Evolutionary conservation across 176 grass and related monocot genomes (phyloP), one percentile per base, ranked within the genome.

Genomic region (Canna indica): DNA sequence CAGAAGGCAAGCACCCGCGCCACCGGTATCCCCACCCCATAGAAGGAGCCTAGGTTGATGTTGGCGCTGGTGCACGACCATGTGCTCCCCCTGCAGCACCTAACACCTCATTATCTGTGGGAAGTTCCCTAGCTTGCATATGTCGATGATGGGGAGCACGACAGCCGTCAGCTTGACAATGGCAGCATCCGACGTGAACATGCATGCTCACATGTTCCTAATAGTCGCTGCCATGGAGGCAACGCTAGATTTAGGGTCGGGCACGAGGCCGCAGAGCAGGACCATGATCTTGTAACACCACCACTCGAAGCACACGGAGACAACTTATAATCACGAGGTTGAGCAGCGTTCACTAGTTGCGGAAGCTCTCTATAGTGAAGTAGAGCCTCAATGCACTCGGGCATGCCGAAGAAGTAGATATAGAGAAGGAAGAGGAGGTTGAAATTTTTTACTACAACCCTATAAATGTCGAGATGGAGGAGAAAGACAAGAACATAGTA

Each of bases 211-310:
- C 38, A 69, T 73, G 2, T 79, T 78, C 24, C 88, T 77, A 22
- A 96, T 70, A 2, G 83, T 83, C 72, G 70, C 65, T 16, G 81
- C 79, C 78, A 96, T 91, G 2, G 88, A 77, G 0, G 92, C 92
- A 41, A 96, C 83, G 54, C 83, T 87, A 38, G 81, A 76, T 50
- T 88, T 89, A 0, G 92, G 92, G 22, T 96, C 77, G 31, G 70
- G 64, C 53, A 96, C 83, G 60, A 90, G 48, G 46, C 92, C 92
- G 52, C 88, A 96, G 48, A 96, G 81, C 28, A 96, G 70, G 50
- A 96, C 82, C 92, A 96, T 88, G 76, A 96, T 87, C 88, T 96
- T 88, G 83, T 96, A 96, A 88, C 92, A 96, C 92, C 92, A 96
- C 92, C 92, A 96, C 70, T 96, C 92, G 26, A 91, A 48, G 83